Evolutionary conservation across 2,329 filamentous ascomycete species (phyloP), one percentile per base, ranked within the genome.

Genomic region (Trichoderma aggressivum): DNA sequence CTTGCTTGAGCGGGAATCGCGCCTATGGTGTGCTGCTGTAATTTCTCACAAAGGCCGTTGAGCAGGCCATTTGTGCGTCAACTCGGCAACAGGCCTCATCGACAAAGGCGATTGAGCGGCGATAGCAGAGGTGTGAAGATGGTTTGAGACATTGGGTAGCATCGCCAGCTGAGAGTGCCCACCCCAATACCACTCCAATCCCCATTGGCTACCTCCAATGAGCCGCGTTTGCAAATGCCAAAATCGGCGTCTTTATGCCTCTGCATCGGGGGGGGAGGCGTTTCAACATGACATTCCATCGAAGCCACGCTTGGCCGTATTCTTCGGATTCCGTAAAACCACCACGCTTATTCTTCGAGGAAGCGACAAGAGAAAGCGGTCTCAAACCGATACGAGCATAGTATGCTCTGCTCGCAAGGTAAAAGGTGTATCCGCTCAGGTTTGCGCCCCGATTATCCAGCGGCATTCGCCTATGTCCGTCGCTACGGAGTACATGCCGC

Each of bases 1-100:
- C 56, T 11, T 50, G 30, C 39, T 56, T 43, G 59, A 39, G 66
- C 66, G 66, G 30, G 66, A 36, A 69, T 61, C 66, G 63, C 63
- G 50, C 66, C 58, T 60, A 61, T 53, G 65, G 50, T 60, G 30
- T 59, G 56, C 30, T 61, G 12, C 21, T 26, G 56, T 69, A 61
- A 28, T 58, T 59, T 69, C 11, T 61, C 39, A 26, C 26, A 61
- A 34, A 34, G 5, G 28, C 56, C 43, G 28, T 21, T 30, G 66
- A 61, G 56, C 34, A 26, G 50, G 34, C 28, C 21, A 21, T 16
- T 8, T 18, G 16, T 30, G 39, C 34, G 55, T 39, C 39, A 28
- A 28, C 24, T 47, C 55, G 65, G 65, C 55, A 30, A 66, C 58
- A 68, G 36, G 34, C 36, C 26, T 30, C n/a, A 60, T 60, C n/a